phyloP scores from a whole-genome alignment of 1,284 basidiomycete species.

The Sutorius eximius region DNA sequence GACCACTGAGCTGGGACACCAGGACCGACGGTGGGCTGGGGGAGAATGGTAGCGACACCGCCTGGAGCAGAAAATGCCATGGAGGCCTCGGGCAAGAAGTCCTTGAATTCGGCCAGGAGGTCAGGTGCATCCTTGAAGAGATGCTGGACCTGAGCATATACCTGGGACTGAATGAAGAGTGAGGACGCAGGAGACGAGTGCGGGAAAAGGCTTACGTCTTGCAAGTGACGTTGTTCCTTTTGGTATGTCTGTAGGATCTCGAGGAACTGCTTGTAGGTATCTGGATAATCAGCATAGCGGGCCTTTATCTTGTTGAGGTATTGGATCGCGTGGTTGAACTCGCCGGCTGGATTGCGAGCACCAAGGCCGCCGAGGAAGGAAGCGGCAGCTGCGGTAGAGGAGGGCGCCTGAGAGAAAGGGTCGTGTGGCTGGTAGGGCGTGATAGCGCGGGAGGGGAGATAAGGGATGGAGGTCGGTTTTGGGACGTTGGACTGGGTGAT shows the following conservation, averaged over 20 bases:
- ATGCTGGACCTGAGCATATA: slow-evolving; percentile 89
- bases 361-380: slow-evolving; percentile 59
- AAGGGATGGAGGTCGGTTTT: slow-evolving; percentile 28
- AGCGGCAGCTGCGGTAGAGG: slow-evolving; percentile 52
- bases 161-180: slow-evolving; percentile 54
- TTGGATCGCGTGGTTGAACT: slow-evolving; percentile 97
- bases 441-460: slow-evolving; percentile 39
- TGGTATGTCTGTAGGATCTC: slow-evolving; percentile 98
- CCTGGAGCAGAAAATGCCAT: slow-evolving; percentile 39
- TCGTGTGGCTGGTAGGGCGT: slow-evolving; percentile 47
- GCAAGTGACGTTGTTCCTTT: slow-evolving; percentile 86
- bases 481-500: slow-evolving; percentile 57
- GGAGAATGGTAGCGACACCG: slow-evolving; percentile 43
- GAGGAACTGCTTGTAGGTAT: slow-evolving; percentile 97
- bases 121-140: slow-evolving; percentile 94
- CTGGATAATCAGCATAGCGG: slow-evolving; percentile 87
- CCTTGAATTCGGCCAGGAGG: slow-evolving; percentile 93
- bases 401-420: slow-evolving; percentile 37
- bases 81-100: slow-evolving; percentile 83
- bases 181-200: slow-evolving; percentile 2
- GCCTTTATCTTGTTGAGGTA: slow-evolving; percentile 99
- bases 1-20: slow-evolving; percentile 40
- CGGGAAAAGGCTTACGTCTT: slow-evolving; percentile 65
- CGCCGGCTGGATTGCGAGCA: slow-evolving; percentile 49
- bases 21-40: slow-evolving; percentile 41